phyloP scores from a whole-genome alignment of 805 yeast species.

The Starmerella bacillaris region DNA sequence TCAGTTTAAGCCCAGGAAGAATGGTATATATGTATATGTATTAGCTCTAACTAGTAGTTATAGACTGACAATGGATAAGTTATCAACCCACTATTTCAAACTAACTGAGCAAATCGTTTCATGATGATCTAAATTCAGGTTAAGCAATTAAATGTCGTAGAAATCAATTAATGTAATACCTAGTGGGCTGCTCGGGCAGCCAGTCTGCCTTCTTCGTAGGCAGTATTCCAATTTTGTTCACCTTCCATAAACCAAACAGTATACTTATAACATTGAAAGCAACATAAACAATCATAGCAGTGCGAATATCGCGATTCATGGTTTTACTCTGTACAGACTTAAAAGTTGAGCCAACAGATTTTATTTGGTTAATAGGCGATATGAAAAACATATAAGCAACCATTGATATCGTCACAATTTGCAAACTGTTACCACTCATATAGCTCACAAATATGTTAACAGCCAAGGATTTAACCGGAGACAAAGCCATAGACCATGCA shows the following conservation, averaged over 20 bases:
- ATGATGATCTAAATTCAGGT: too few relatives aligned
- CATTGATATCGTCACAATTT: constrained; percentile 80
- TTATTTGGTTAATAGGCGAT: constrained; percentile 57
- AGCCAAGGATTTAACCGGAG: constrained; percentile 74
- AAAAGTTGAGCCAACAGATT: constrained; percentile 40
- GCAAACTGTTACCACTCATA: constrained; percentile 81
- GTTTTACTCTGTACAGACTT: constrained; percentile 19
- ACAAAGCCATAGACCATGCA: constrained; percentile 30
- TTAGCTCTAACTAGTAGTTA: too few relatives aligned
- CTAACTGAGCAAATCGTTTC: too few relatives aligned
- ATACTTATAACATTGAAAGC: constrained; percentile 36
- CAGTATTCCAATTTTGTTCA: constrained; percentile 73
- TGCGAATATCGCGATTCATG: constrained; percentile 16
- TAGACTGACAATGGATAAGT: too few relatives aligned
- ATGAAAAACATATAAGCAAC: constrained; percentile 58
- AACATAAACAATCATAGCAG: constrained; percentile 33
- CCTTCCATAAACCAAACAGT: constrained; percentile 66
- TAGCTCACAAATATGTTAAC: constrained; percentile 81
- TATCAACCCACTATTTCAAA: too few relatives aligned
- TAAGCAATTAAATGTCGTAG: too few relatives aligned
- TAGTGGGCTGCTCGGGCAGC: constrained; percentile 45
- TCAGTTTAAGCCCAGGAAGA: too few relatives aligned
- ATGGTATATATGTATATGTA: too few relatives aligned
- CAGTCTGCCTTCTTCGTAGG: constrained; percentile 82
- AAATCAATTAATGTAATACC: constrained; percentile 10